Conservation (phyloP, 495 filamentous ascomycete species). For the Neurospora sp. region DNA sequence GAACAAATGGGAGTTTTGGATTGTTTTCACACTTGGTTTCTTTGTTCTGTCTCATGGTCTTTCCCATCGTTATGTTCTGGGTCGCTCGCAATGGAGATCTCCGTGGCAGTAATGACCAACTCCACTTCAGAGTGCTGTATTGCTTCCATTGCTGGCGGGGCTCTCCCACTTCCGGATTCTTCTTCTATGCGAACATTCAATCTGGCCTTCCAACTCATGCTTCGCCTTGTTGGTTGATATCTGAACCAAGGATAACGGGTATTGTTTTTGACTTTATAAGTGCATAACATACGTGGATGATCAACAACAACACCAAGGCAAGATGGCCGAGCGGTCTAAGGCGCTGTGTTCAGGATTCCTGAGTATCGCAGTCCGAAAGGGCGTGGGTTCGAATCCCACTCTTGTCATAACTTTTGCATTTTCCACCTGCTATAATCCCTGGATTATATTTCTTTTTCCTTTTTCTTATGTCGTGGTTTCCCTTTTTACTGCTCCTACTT, state of each 20-base stretch:
- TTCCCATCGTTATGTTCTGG: neutral
- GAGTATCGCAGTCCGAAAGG: constrained; percentile 1
- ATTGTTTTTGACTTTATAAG: no score
- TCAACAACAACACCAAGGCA: constrained; percentile 1
- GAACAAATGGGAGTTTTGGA: constrained; percentile 1
- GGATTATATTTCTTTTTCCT: neutral
- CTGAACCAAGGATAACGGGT: neutral
- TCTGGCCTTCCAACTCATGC: no score
- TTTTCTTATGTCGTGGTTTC: neutral
- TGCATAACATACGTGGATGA: no score
- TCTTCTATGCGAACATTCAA: no score
- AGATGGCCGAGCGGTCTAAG: constrained; percentile 16
- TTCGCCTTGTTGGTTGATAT: neutral
- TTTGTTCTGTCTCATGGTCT: neutral
- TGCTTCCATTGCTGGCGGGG: no score
- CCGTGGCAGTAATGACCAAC: no score
- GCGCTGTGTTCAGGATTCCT: constrained; percentile 10
- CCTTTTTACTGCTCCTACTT: no score
- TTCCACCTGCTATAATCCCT: no score
- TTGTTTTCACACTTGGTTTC: neutral
- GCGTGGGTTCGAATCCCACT: constrained; percentile 12
- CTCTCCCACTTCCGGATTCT: no score
- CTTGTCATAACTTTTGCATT: constrained; percentile 3
- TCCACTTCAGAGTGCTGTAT: no score
- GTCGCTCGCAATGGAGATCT: no score